Conservation (phyloP, 1,284 basidiomycete species). For the Athelia psychrophila region DNA sequence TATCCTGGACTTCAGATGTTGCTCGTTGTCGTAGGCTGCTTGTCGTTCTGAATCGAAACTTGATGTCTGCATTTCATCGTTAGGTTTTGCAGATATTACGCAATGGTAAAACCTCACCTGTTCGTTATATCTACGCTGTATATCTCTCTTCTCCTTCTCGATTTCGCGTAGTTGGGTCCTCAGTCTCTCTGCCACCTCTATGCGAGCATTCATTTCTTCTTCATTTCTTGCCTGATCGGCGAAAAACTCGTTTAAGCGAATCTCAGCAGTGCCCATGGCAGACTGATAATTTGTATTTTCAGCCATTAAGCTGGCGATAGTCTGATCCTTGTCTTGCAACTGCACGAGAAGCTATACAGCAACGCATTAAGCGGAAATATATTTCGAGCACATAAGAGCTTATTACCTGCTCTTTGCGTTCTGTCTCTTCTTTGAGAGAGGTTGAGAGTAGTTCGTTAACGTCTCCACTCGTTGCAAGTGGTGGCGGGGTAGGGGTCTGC, state of each 20-base stretch:
- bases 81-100: neutral
- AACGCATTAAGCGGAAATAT: slow-evolving; percentile 9
- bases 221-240: slow-evolving; percentile 76
- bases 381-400: slow-evolving; percentile 1
- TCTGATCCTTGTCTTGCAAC: slow-evolving; percentile 73
- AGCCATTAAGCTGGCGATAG: slow-evolving; percentile 51
- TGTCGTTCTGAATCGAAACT: slow-evolving; percentile 85
- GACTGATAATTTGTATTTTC: slow-evolving; percentile 66
- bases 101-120: slow-evolving; percentile 47
- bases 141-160: slow-evolving; percentile 78
- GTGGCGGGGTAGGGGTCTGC: slow-evolving; percentile 26
- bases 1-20: slow-evolving; percentile 84
- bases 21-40: slow-evolving; percentile 83
- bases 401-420: slow-evolving; percentile 72
- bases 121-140: slow-evolving; percentile 78
- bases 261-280: slow-evolving; percentile 63
- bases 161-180: slow-evolving; percentile 74
- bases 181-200: slow-evolving; percentile 77
- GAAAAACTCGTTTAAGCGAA: slow-evolving; percentile 71
- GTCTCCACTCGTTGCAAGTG: slow-evolving; percentile 32
- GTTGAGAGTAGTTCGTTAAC: slow-evolving; percentile 52
- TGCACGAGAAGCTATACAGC: slow-evolving; percentile 61
- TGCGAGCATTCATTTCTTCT: slow-evolving; percentile 70
- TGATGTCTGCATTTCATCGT: slow-evolving; percentile 45
- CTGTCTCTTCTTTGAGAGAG: slow-evolving; percentile 70